phyloP scores from a whole-genome alignment of 768 basidiomycete species.

The Mycena pura region DNA sequence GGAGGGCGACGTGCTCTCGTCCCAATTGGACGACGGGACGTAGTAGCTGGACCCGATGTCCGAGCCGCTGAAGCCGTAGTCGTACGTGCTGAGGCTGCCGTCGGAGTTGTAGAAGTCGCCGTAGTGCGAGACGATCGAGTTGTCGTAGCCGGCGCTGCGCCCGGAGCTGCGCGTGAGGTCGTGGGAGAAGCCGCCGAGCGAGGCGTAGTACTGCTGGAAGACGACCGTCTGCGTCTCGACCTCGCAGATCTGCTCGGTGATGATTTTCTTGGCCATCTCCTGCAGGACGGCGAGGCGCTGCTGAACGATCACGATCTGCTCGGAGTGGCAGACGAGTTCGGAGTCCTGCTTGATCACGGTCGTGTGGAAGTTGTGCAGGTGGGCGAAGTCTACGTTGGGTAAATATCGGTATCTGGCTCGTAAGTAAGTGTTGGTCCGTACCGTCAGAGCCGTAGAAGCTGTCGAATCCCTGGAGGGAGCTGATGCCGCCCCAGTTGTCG shows the following conservation, averaged over 20 bases:
- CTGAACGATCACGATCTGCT: constrained; percentile 39
- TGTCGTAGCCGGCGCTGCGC: constrained; percentile 41
- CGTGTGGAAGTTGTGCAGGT: constrained; percentile 32
- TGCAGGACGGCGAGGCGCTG: too few species aligned
- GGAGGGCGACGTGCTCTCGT: constrained; percentile 30
- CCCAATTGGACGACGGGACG: constrained; percentile 37
- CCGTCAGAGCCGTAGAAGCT: constrained; percentile 46
- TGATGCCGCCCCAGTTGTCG: constrained; percentile 43
- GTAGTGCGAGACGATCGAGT: constrained; percentile 37
- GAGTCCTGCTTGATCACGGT: constrained; percentile 32
- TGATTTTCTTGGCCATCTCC: too few species aligned
- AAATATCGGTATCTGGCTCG: too few species aligned
- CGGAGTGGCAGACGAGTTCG: constrained; percentile 37
- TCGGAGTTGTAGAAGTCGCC: constrained; percentile 36
- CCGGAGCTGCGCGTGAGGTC: constrained; percentile 40
- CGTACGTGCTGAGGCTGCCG: constrained; percentile 36
- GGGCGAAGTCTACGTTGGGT: too few species aligned
- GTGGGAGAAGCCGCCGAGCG: constrained; percentile 21
- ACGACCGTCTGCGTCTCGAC: constrained; percentile 45
- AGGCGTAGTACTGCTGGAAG: constrained; percentile 37
- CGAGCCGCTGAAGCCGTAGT: constrained; percentile 42
- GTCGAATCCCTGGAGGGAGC: constrained; percentile 41
- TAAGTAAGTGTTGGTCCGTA: too few species aligned
- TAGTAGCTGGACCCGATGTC: constrained; percentile 38
- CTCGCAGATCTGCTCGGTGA: too few species aligned